Percentiles rank a stretch among this genome's conserved stretches.
phyloP scores from a whole-genome alignment of 2,329 filamentous ascomycete species.

The Cercospora sp. region DNA sequence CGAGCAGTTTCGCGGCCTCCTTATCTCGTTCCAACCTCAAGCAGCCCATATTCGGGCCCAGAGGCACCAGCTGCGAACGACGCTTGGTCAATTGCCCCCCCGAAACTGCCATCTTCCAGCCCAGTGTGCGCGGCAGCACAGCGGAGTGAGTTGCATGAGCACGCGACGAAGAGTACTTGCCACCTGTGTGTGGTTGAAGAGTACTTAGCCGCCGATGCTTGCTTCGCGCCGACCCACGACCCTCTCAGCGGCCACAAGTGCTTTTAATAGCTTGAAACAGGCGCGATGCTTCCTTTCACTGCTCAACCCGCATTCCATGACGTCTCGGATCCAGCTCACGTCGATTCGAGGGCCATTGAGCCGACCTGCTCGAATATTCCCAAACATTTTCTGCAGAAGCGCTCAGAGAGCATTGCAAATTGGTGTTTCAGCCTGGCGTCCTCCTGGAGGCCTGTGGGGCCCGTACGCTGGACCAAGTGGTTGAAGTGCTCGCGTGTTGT shows the following conservation, averaged over 20 bases:
- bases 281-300: conserved; percentile 32
- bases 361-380: conserved; percentile 9
- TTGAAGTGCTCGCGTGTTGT: conserved; percentile 14
- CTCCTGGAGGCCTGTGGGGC: conserved; percentile 16
- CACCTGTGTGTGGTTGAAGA: neutral
- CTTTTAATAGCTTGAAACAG: conserved; percentile 35
- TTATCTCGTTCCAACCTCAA: neutral
- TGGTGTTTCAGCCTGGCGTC: conserved; percentile 27
- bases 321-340: conserved; percentile 26
- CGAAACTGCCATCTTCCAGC: neutral
- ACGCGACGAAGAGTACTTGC: neutral
- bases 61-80: neutral
- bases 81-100: neutral
- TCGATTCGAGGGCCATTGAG: conserved; percentile 25
- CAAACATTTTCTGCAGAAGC: conserved; percentile 21
- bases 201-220: conserved; percentile 27
- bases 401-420: conserved; percentile 21
- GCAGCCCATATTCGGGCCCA: neutral
- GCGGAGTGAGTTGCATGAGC: neutral
- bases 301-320: conserved; percentile 26
- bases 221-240: conserved; percentile 25
- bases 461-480: neutral
- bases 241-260: conserved; percentile 9
- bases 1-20: neutral
- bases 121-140: neutral